A percentile compares a stretch with the other conserved stretches of the same genome.
These are phyloP conservation scores for Triadica sebifera DNA, from an alignment of 345 rosid species.

Conservation along the genomic window DNA sequence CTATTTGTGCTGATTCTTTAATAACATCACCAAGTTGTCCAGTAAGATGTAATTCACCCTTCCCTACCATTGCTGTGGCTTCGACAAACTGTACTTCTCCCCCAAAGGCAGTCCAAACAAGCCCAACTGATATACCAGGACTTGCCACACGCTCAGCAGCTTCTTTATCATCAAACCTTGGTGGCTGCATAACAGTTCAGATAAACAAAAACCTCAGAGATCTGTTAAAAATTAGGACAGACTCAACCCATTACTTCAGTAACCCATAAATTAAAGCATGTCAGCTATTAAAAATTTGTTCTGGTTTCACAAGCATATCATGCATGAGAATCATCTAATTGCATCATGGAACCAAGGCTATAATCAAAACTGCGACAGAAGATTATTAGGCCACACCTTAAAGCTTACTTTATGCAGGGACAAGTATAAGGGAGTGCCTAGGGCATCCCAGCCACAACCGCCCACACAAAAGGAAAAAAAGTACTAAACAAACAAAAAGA, in stretches of 20 bases:
- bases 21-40: slow-evolving; percentile 99
- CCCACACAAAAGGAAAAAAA: background rate
- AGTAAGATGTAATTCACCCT: slow-evolving; percentile 92
- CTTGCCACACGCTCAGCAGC: slow-evolving; percentile 91
- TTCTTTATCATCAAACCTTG: slow-evolving; percentile 85
- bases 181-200: slow-evolving; percentile 63
- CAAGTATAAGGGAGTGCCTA: background rate
- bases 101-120: slow-evolving; percentile 97
- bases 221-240: slow-evolving; percentile 7
- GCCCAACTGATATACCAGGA: slow-evolving; percentile 95
- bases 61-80: slow-evolving; percentile 86
- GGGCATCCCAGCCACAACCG: no score
- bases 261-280: background rate
- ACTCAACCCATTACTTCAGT: background rate
- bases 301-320: background rate
- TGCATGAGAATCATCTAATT: background rate
- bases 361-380: background rate
- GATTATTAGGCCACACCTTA: background rate
- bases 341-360: slow-evolving; percentile 8
- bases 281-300: background rate
- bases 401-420: background rate
- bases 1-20: slow-evolving; percentile 97
- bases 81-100: slow-evolving; percentile 99
- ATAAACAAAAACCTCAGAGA: slow-evolving; percentile 13
- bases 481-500: background rate